phyloP scores from a whole-genome alignment of 495 filamentous ascomycete species.

The Entonaema liquescens region DNA sequence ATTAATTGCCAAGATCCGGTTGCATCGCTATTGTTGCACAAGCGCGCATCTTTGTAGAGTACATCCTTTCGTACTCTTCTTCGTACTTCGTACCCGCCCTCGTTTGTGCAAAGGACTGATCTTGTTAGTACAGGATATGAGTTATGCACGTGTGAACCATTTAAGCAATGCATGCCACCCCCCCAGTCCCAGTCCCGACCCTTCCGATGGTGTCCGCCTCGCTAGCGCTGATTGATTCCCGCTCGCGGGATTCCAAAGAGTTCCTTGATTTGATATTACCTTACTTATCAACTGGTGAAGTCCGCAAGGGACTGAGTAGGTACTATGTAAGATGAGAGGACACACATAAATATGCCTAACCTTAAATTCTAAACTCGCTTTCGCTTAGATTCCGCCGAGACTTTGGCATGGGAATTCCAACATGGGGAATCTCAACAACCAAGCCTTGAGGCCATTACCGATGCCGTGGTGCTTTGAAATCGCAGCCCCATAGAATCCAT shows the following conservation, averaged over 20 bases:
- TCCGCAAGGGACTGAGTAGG: neutral
- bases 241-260: neutral
- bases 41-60: conserved; percentile 13
- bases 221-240: conserved; percentile 11
- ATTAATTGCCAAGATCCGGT: conserved; percentile 26
- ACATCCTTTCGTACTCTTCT: conserved; percentile 11
- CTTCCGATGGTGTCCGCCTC: conserved; percentile 12
- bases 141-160: conserved; percentile 21
- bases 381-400: neutral
- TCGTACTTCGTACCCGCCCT: conserved; percentile 9
- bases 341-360: neutral
- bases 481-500: neutral
- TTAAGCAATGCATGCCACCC: conserved; percentile 6
- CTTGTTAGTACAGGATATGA: neutral
- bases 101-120: conserved; percentile 5
- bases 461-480: conserved; percentile 1
- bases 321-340: neutral
- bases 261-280: neutral
- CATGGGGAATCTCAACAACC: neutral
- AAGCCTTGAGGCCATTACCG: neutral
- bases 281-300: neutral
- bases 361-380: neutral
- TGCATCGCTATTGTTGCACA: conserved; percentile 33
- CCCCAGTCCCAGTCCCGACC: conserved; percentile 21
- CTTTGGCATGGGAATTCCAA: neutral